These are phyloP conservation scores for Arthroderma sp. DNA, from an alignment of 2,329 filamentous ascomycete species.

Conservation along the genomic window DNA sequence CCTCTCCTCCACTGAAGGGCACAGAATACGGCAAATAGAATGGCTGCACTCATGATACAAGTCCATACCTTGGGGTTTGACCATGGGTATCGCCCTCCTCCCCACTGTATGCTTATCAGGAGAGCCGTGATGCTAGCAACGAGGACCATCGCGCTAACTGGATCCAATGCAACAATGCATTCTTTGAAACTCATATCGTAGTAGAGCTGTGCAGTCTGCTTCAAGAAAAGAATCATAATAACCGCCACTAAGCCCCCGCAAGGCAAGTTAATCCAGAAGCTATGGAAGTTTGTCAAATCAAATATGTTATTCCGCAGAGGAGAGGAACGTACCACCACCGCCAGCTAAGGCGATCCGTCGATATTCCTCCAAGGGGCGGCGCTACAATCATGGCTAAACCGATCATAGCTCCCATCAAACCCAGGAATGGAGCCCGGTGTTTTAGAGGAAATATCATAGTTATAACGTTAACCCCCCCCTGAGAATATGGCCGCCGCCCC, in stretches of 20 bases:
- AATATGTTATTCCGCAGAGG: not conserved
- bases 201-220: not conserved
- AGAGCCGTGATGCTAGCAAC: conserved; percentile 17
- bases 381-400: conserved; percentile 12
- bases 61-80: conserved; percentile 16
- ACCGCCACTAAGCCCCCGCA: conserved; percentile 3
- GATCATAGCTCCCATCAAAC: conserved; percentile 11
- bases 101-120: conserved; percentile 20
- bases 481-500: conserved; percentile 29
- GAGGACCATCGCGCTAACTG: conserved; percentile 14
- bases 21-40: conserved; percentile 15
- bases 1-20: conserved; percentile 6
- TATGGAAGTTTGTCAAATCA: not conserved
- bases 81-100: conserved; percentile 17
- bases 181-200: not conserved
- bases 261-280: conserved; percentile 12
- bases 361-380: conserved; percentile 11
- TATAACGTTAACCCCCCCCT: conserved; percentile 24
- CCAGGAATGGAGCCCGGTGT: conserved; percentile 11
- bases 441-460: conserved; percentile 8
- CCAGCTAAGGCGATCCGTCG: conserved; percentile 12
- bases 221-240: conserved; percentile 4
- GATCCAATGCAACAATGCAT: conserved; percentile 3
- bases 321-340: conserved; percentile 12
- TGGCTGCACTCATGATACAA: conserved; percentile 14